Conservation (phyloP, 129 eudicot species). For the Sambucus nigra region DNA sequence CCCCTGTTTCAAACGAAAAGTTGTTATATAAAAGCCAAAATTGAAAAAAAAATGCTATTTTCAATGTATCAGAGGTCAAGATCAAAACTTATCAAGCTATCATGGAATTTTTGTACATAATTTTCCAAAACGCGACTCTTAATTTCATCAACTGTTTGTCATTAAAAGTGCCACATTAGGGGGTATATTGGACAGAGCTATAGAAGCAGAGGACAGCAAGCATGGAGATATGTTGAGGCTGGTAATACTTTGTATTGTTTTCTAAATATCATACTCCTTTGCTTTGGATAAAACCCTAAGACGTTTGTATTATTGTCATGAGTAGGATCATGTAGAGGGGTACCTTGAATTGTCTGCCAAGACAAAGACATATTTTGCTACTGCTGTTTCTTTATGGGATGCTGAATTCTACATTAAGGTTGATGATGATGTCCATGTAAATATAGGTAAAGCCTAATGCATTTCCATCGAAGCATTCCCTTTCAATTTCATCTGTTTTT, state of each 20-base stretch:
- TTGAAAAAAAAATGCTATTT: too few relatives aligned
- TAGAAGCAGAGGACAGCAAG: constrained; percentile 72
- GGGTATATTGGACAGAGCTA: constrained; percentile 75
- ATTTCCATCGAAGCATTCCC: too few relatives aligned
- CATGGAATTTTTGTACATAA: too few relatives aligned
- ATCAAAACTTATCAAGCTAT: too few relatives aligned
- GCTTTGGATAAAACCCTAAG: neutral
- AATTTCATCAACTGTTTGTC: neutral
- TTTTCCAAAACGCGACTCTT: too few relatives aligned
- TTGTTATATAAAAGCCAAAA: too few relatives aligned
- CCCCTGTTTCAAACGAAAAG: too few relatives aligned
- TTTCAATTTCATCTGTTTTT: neutral
- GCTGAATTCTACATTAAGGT: constrained; percentile 90
- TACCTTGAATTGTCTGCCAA: constrained; percentile 82
- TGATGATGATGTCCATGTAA: constrained; percentile 90
- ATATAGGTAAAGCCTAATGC: constrained; percentile 44
- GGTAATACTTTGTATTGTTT: constrained; percentile 27
- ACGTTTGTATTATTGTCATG: constrained; percentile 2
- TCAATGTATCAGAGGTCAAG: too few relatives aligned
- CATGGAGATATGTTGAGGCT: constrained; percentile 80
- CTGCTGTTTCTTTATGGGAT: constrained; percentile 84
- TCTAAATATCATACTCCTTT: too few relatives aligned
- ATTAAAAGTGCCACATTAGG: constrained; percentile 62
- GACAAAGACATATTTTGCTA: constrained; percentile 73
- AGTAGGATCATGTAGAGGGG: constrained; percentile 83